Evolutionary conservation across 768 basidiomycete genomes (phyloP).

Genomic region (Hebeloma cylindrosporum): DNA sequence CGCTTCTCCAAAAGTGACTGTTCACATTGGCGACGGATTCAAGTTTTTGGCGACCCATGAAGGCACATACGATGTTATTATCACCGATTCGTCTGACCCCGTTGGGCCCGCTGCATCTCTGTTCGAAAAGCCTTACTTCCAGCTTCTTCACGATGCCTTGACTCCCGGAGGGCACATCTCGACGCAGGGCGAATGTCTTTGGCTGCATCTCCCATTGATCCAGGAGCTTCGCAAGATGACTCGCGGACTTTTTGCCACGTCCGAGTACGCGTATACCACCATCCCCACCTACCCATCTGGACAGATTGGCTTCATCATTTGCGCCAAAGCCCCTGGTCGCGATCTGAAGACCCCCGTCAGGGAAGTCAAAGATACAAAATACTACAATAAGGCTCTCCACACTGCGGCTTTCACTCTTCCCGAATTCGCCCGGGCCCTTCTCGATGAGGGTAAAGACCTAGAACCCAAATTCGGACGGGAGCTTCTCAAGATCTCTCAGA

Average conservation of each 20-base stretch:
- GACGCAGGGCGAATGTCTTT: conserved; percentile 94
- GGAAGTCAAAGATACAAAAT: conserved; percentile 66
- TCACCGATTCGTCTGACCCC: conserved; percentile 98
- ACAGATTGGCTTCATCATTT: conserved; percentile 93
- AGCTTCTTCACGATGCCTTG: conserved; percentile 88
- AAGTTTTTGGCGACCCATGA: conserved; percentile 91
- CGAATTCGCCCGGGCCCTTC: conserved; percentile 78
- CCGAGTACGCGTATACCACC: conserved; percentile 92
- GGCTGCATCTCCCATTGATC: conserved; percentile 92
- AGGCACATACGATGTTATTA: conserved; percentile 91
- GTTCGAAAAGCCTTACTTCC: conserved; percentile 97
- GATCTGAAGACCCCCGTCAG: conserved; percentile 75
- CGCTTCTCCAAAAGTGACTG: conserved; percentile 74
- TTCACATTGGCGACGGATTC: conserved; percentile 94
- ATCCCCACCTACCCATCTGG: conserved; percentile 99
- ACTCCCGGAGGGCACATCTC: conserved; percentile 89
- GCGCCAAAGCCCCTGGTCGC: conserved; percentile 71
- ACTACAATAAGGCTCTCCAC: conserved; percentile 87
- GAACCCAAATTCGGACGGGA: conserved; percentile 74
- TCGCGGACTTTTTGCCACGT: conserved; percentile 70
- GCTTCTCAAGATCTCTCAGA: conserved; percentile 42
- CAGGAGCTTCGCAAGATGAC: conserved; percentile 69
- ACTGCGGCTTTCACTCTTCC: conserved; percentile 84
- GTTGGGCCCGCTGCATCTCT: conserved; percentile 93
- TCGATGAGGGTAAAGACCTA: conserved; percentile 73